Evolutionary conservation across 345 rosid species (phyloP).

Genomic region (Microcos paniculata): DNA sequence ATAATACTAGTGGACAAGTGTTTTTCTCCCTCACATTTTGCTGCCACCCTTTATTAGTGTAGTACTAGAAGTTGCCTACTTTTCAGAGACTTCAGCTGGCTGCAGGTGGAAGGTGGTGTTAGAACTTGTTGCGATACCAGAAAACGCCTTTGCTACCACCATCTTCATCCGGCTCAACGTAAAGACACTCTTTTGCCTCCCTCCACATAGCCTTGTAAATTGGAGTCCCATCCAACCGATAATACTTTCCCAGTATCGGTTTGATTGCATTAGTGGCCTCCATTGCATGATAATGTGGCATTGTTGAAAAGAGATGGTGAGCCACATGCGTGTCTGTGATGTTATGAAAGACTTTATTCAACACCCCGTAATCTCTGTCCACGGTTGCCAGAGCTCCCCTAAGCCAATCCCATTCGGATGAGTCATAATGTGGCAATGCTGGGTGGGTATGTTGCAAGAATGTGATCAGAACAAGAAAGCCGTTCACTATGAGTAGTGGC

Average conservation of each 20-base stretch:
- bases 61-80: neutral
- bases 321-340: constrained; percentile 61
- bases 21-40: neutral
- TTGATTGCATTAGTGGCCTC: constrained; percentile 63
- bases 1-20: too few relatives aligned
- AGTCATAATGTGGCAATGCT: constrained; percentile 56
- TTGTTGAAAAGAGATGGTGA: constrained; percentile 63
- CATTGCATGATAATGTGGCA: constrained; percentile 67
- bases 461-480: constrained; percentile 52
- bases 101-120: neutral
- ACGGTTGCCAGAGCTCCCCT: constrained; percentile 60
- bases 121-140: constrained; percentile 60
- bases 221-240: constrained; percentile 48
- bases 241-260: constrained; percentile 55
- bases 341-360: constrained; percentile 62
- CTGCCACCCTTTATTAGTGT: neutral
- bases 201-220: constrained; percentile 53
- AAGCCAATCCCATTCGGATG: constrained; percentile 68
- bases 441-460: constrained; percentile 70
- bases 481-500: constrained; percentile 51
- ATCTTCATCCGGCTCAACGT: constrained; percentile 49
- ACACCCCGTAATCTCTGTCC: constrained; percentile 56
- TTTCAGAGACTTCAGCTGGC: neutral
- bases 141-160: constrained; percentile 39
- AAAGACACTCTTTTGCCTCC: constrained; percentile 61